Percentiles rank a stretch among this genome's conserved stretches.
phyloP scores from a whole-genome alignment of 2,329 filamentous ascomycete species.

The Alternaria sp. region DNA sequence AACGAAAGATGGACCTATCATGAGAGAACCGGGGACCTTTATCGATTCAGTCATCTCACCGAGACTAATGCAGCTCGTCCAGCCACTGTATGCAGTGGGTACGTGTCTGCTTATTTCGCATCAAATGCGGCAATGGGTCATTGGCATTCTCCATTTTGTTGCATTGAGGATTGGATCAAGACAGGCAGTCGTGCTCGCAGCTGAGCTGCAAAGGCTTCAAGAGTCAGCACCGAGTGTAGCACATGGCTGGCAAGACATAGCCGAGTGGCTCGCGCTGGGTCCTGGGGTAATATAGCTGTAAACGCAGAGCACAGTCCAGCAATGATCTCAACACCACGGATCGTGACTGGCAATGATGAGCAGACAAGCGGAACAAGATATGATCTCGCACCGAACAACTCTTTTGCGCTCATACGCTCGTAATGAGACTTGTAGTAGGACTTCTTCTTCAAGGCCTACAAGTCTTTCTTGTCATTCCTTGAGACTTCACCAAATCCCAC shows the following conservation, averaged over 20 bases:
- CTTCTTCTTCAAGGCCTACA: not conserved
- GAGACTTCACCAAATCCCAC: constrained; percentile 15
- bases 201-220: constrained; percentile 25
- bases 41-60: constrained; percentile 26
- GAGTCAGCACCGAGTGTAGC: not conserved
- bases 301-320: not conserved
- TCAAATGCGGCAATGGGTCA: constrained; percentile 28
- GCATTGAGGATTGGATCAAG: constrained; percentile 32
- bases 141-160: constrained; percentile 30
- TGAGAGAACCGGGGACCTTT: constrained; percentile 24
- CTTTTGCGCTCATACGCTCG: not conserved
- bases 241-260: not conserved
- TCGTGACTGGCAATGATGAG: not conserved
- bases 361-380: not conserved
- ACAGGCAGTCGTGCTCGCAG: constrained; percentile 34
- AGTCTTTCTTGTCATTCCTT: constrained; percentile 6
- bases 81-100: constrained; percentile 31
- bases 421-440: not conserved
- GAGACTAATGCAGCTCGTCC: constrained; percentile 35
- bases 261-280: not conserved
- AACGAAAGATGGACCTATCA: not conserved
- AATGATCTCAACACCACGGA: not conserved
- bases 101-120: constrained; percentile 16
- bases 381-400: not conserved
- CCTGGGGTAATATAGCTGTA: not conserved